These are phyloP conservation scores for Bertia moriformis DNA, from an alignment of 2,329 filamentous ascomycete genomes.

Conservation along the genomic window DNA sequence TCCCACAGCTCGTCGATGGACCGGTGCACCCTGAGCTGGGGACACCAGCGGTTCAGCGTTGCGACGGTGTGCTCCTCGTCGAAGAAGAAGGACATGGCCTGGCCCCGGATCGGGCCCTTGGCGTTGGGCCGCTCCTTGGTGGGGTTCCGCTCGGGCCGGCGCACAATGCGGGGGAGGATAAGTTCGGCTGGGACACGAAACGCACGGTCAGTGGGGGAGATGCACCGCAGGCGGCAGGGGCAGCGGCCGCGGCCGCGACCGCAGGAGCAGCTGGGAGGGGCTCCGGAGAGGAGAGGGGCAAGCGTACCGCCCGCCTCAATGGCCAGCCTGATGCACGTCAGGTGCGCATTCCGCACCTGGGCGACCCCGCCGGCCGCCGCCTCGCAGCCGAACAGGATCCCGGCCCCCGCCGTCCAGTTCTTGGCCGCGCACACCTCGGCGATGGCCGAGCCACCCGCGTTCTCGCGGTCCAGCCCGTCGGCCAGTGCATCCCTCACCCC, in stretches of 20 bases:
- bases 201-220: too few species aligned
- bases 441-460: slow-evolving; percentile 11
- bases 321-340: slow-evolving; percentile 27
- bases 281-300: background rate
- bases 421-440: slow-evolving; percentile 17
- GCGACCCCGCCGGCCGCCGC: slow-evolving; percentile 25
- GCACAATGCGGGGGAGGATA: slow-evolving; percentile 19
- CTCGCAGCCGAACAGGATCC: slow-evolving; percentile 14
- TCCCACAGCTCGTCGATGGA: slow-evolving; percentile 19
- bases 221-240: slow-evolving; percentile 4
- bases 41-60: slow-evolving; percentile 14
- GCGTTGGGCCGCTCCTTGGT: slow-evolving; percentile 7
- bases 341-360: slow-evolving; percentile 25
- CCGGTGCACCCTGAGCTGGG: slow-evolving; percentile 18
- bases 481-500: slow-evolving; percentile 17
- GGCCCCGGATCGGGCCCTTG: slow-evolving; percentile 11
- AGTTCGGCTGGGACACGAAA: slow-evolving; percentile 15
- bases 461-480: slow-evolving; percentile 13
- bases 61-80: slow-evolving; percentile 14
- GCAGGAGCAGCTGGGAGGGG: background rate
- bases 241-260: background rate
- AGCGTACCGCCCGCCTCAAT: slow-evolving; percentile 29
- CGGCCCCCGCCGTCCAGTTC: slow-evolving; percentile 20
- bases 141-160: slow-evolving; percentile 15
- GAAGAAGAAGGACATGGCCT: slow-evolving; percentile 17